These are phyloP conservation scores for Pseudonectria foliicola DNA, from an alignment of 2,329 filamentous ascomycete genomes.

Conservation along the genomic window DNA sequence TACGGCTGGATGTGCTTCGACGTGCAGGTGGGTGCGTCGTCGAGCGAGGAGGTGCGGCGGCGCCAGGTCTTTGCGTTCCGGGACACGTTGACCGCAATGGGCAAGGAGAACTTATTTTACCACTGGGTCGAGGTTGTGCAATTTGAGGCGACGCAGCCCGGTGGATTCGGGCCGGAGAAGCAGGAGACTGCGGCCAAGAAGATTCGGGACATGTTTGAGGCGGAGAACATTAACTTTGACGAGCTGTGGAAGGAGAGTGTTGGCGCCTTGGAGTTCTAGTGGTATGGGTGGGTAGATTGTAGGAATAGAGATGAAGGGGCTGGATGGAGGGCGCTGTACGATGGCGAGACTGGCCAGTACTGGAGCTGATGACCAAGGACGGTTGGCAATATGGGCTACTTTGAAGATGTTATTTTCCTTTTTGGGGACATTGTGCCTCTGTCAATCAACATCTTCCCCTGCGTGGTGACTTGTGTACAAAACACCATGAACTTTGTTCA, in stretches of 20 bases:
- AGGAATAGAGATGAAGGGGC: too few species aligned
- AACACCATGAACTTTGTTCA: too few species aligned
- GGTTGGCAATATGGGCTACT: too few species aligned
- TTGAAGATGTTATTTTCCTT: too few species aligned
- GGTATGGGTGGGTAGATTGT: constrained; percentile 25
- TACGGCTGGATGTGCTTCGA: constrained; percentile 58
- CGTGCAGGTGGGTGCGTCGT: constrained; percentile 49
- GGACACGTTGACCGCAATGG: constrained; percentile 64
- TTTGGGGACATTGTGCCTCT: too few species aligned
- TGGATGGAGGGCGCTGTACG: too few species aligned
- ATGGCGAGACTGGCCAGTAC: too few species aligned
- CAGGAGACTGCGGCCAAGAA: constrained; percentile 67
- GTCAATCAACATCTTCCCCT: too few species aligned
- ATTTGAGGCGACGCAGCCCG: constrained; percentile 72
- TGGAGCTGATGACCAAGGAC: too few species aligned
- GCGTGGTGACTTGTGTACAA: too few species aligned
- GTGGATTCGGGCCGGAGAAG: constrained; percentile 67
- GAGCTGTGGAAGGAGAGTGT: constrained; percentile 60
- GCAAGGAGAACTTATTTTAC: constrained; percentile 85
- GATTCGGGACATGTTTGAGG: constrained; percentile 68
- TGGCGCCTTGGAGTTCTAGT: constrained; percentile 16
- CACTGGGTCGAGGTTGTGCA: constrained; percentile 90
- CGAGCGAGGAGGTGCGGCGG: constrained; percentile 55
- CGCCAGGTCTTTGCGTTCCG: constrained; percentile 76
- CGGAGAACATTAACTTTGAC: constrained; percentile 75